These are phyloP conservation scores for Omphalotus guepiniiformis DNA, from an alignment of 768 basidiomycete species.

Conservation along the genomic window DNA sequence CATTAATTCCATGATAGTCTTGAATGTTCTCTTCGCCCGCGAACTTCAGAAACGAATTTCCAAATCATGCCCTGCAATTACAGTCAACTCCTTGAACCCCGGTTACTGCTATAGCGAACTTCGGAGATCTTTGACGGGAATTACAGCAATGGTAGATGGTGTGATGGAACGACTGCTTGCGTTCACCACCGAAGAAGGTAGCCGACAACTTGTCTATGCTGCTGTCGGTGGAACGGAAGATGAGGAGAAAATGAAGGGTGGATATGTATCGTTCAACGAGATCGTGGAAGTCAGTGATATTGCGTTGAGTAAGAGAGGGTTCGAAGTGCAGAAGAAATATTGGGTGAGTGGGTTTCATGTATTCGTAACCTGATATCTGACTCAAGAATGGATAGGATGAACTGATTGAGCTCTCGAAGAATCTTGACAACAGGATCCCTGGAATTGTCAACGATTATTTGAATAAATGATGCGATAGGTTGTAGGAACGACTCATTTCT, in stretches of 20 bases:
- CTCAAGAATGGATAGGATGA: too few relatives aligned
- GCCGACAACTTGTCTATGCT: conserved; percentile 29
- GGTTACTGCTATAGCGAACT: conserved; percentile 38
- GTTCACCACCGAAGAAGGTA: conserved; percentile 33
- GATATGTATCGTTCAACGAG: conserved; percentile 19
- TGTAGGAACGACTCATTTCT: too few relatives aligned
- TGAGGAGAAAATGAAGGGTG: conserved; percentile 25
- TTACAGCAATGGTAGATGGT: conserved; percentile 13
- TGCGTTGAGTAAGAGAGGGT: conserved; percentile 28
- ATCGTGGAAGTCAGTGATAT: conserved; percentile 31
- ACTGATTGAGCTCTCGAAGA: too few relatives aligned
- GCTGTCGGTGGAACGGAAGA: conserved; percentile 20
- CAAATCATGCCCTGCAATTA: conserved; percentile 20
- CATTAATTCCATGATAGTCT: too few relatives aligned
- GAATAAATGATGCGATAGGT: too few relatives aligned
- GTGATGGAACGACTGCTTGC: conserved; percentile 29
- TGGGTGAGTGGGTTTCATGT: conserved; percentile 29
- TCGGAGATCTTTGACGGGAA: conserved; percentile 18
- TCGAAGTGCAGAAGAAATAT: conserved; percentile 22
- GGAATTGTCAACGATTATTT: too few relatives aligned
- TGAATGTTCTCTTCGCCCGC: conserved; percentile 36
- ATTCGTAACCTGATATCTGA: too few relatives aligned
- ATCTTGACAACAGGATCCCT: too few relatives aligned
- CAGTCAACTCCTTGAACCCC: conserved; percentile 36
- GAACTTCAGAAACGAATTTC: conserved; percentile 29